phyloP scores from a whole-genome alignment of 2,329 filamentous ascomycete species.

The Penicillium sumatraense region DNA sequence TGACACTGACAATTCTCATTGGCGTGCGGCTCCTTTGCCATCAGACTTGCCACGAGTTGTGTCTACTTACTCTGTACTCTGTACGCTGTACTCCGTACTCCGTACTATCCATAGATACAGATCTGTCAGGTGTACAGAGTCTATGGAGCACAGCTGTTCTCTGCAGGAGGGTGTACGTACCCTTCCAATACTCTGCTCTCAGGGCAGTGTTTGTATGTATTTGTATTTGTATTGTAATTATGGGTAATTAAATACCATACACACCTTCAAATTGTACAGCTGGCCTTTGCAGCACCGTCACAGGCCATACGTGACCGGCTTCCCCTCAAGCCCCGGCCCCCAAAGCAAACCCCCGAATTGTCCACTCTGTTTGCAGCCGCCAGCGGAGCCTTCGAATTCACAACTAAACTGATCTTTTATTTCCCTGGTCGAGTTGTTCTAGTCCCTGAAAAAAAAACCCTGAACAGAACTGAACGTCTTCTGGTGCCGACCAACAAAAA shows the following conservation, averaged over 20 bases:
- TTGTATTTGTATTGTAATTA: neutral
- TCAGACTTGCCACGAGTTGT: conserved; percentile 16
- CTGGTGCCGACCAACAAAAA: conserved; percentile 14
- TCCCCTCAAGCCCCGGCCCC: too few relatives aligned
- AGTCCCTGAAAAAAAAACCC: neutral
- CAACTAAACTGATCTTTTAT: conserved; percentile 10
- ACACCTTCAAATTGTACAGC: conserved; percentile 3
- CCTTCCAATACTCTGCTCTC: too few relatives aligned
- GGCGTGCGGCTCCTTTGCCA: conserved; percentile 3
- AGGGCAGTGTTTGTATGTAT: too few relatives aligned
- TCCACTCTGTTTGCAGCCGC: conserved; percentile 18
- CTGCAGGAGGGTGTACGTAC: neutral
- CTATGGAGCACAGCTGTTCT: too few relatives aligned
- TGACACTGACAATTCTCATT: conserved; percentile 6
- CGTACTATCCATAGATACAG: too few relatives aligned
- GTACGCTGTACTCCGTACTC: too few relatives aligned
- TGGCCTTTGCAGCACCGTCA: conserved; percentile 9
- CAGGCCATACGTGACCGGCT: neutral
- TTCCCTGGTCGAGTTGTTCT: conserved; percentile 2
- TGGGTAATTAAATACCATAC: neutral
- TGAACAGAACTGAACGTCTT: neutral
- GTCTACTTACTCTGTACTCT: neutral
- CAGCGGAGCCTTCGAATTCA: conserved; percentile 12
- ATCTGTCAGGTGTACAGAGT: too few relatives aligned
- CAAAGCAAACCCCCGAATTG: too few relatives aligned